Base-by-base conservation (phyloP, 768 basidiomycete species). In the Mycena chlorophos region DNA sequence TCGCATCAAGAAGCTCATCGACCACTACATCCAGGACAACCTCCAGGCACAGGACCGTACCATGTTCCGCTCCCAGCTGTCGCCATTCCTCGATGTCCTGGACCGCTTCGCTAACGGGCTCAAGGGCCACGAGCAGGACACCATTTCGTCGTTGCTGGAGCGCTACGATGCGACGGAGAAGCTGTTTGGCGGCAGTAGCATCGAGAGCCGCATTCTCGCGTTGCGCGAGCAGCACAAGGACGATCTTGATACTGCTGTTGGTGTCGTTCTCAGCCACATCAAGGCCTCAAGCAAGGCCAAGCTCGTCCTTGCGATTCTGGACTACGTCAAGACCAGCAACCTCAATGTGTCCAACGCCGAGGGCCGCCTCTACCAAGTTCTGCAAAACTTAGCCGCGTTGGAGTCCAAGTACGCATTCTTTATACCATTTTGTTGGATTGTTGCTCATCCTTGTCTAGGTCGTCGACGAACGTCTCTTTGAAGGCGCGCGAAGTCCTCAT, bases 401-500 rank as follows among this genome's bases (percentile, higher is more conserved):
- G 96, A 98, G 73, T 88, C 91, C 46, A 90, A 94, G 88, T 90
- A 66, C 30, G 87, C 75, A 8, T 27, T 19, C 5, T 19, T 19
- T 2, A 20, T 43, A 56, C 27, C n/a, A 6, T 19, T 47, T 31
- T 17, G 4, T 14, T 46, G 28, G 23, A 42, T 28, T 20, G 53
- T 51, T 51, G 27, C 45, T 37, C 28, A 42, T 38, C n/a, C 4
- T 42, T 55, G 26, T 52, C 42, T 62, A 91, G 89, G 66, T 93
- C 93, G 5, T 96, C 95, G n/a, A 91, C 86, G 27, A 79, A 87
- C 52, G 95, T 98, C 30, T 83, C 95, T 2, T 74, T 99, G 60
- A 98, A 96, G 73, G 97, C 97, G 38, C 90, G 97, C 43, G 97
- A 99, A 75, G 97, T 97, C 5, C 81, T 98, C 45, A 98, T 99